Percentiles rank a stretch among this genome's conserved stretches.
These are phyloP conservation scores for Aureobasidium sp. DNA, from an alignment of 2,329 filamentous ascomycete species.

Conservation along the genomic window DNA sequence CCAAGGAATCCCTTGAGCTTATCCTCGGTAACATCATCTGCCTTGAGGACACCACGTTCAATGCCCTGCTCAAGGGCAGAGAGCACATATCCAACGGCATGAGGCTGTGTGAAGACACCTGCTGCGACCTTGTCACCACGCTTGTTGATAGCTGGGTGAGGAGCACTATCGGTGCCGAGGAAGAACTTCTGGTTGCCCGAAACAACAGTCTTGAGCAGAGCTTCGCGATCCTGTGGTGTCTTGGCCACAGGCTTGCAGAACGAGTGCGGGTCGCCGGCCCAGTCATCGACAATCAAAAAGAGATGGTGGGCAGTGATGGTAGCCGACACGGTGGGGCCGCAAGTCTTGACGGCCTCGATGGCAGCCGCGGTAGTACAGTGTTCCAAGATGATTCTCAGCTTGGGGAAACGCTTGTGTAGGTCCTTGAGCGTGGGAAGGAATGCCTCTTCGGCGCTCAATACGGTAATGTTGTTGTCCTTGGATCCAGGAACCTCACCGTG, in stretches of 20 bases:
- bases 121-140: slow-evolving; percentile 53
- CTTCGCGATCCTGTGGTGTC: slow-evolving; percentile 62
- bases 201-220: slow-evolving; percentile 57
- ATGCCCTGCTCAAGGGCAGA: slow-evolving; percentile 57
- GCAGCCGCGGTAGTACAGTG: slow-evolving; percentile 84
- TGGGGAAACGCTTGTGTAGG: slow-evolving; percentile 68
- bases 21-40: slow-evolving; percentile 47
- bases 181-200: slow-evolving; percentile 60
- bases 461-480: slow-evolving; percentile 31
- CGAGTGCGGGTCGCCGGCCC: slow-evolving; percentile 60
- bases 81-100: slow-evolving; percentile 57
- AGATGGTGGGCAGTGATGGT: slow-evolving; percentile 86
- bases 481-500: slow-evolving; percentile 74
- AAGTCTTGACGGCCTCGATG: slow-evolving; percentile 65
- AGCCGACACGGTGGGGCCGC: slow-evolving; percentile 66
- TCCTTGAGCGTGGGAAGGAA: slow-evolving; percentile 74
- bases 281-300: slow-evolving; percentile 70
- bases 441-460: slow-evolving; percentile 59
- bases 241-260: slow-evolving; percentile 65
- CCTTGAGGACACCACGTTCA: slow-evolving; percentile 43
- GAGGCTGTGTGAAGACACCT: slow-evolving; percentile 73
- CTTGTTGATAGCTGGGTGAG: slow-evolving; percentile 56
- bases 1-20: slow-evolving; percentile 51
- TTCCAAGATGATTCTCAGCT: slow-evolving; percentile 60
- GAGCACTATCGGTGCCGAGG: slow-evolving; percentile 67